Base-by-base conservation (phyloP, 257 asterid genomes). In the Fraxinus excelsior region DNA sequence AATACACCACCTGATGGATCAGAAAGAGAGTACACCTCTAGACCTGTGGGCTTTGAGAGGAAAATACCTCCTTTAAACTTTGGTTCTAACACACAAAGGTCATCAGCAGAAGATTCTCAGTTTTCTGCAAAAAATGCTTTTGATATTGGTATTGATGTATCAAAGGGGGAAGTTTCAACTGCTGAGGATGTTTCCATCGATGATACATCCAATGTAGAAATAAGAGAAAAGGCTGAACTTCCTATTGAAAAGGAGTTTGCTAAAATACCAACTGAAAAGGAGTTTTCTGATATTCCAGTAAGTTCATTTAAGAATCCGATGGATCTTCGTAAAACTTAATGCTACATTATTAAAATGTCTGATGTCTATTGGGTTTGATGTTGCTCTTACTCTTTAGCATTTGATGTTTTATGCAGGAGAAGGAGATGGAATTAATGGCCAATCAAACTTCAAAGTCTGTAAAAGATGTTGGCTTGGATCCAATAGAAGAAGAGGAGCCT, bases 401-500 rank as follows among this genome's bases (percentile, higher is more conserved):
- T 38, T 38, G 5, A 64, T 58, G 51, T 51, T 71, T 25, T 73
- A 40, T 65, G 80, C 85, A 90, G 95, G 80, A 29, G 38, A 78
- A 75, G 74, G 86, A 84, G 80, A 76, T 67, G 11, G 90, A 81
- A 68, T 72, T 46, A 46, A 86, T 84, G 80, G 79, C 72, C 64
- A 68, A 79, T n/a, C 85, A 71, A 53, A 73, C 87, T 68, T 75
- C 82, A 5, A 91, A 83, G 84, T 56, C 49, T 32, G 92, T 87
- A 29, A 94, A 78, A 84, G 94, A 94, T 79, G 88, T 90, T 37
- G 97, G 96, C 23, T 83, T 90, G 76, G 97, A 94, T 75, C 98
- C 98, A 67, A 91, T 94, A 1, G 91, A 84, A 79, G 97, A 88
- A 76, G 97, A 88, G 3, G 96, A 87, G 31, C n/a, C 26, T 56